Base-by-base conservation (phyloP, 352 stramenopile genomes). In the Globisporangium acanthophoron region DNA sequence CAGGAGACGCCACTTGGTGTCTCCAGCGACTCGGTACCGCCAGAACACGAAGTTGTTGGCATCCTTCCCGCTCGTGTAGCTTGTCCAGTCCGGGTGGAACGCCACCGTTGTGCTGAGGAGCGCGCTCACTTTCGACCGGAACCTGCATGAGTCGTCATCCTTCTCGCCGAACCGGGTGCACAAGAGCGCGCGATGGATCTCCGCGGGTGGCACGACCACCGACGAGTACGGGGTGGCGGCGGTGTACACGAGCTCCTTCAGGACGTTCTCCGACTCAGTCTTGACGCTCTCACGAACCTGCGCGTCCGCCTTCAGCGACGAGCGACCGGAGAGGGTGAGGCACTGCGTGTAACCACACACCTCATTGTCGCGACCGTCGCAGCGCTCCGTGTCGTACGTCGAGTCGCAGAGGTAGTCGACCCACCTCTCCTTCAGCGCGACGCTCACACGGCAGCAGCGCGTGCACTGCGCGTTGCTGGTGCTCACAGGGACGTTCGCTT, bases 401-500 rank as follows among this genome's bases (percentile, higher is more conserved):
- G 64, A 40, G 35, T 70, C 59, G 21, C 59, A 70, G 27, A 54
- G 51, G 13, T 64, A 70, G 53, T 70, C 56, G 45, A 40, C 33
- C 59, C 53, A 70, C 20, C 54, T 62, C 49, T 70, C 64, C 46
- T 63, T 56, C 13, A 70, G 51, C 64, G 66, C 49, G 12, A 65
- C 58, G 20, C 35, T 21, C 27, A 67, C 50, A 33, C 58, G 62
- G 46, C 59, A 70, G 43, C 64, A 70, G 20, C 64, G 59, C 24
- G 55, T 67, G 51, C 59, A 67, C 15, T 57, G 24, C 27, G 18
- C 5, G 20, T 29, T 33, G 18, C 12, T 29, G 29, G 16, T 29
- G 20, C 8, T n/a, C 29, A 66, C 40, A 1, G 64, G 64, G 0
- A 18, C 35, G 6, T 47, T 47, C 3, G 11, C 5, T 44, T 65